Base-by-base conservation (phyloP, 371 early-diverging fungal genomes). In the Funneliformis caledonium region DNA sequence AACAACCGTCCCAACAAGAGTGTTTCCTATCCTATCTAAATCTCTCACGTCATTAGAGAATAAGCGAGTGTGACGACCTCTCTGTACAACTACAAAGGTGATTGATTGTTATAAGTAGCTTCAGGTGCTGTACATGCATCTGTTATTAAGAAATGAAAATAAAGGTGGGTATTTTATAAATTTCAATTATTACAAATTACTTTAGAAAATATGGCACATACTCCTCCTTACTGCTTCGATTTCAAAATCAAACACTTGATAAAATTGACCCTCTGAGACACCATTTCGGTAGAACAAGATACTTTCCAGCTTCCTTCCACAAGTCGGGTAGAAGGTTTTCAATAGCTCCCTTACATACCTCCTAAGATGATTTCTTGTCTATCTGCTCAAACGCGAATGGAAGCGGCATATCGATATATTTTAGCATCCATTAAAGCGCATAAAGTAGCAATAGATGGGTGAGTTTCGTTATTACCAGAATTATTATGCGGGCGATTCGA, bases 31-130 rank as follows among this genome's bases (percentile, higher is more conserved):
- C 48, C 85, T 78, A 80, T 90, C 91, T 31, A 86, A 83, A 43
- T 93, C 90, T 65, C 90, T 88, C 59, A 85, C 86, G 11, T 90
- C 87, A 37, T 92, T 89, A 1, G 96, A 94, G 90, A 96, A 95
- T 88, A 99, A 98, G n/a, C 97, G 43, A 85, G 94, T 91, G 76
- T 95, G 94, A 82, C 97, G 97, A n/a, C 97, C 90, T 87, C 97
- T 97, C 81, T 96, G 94, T 0, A 94, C 96, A 0, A 94, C 90
- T 22, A 97, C 85, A 83, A 91, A 97, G 5, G 95, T 96, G 45
- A 97, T 83, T 50, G 88, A 83, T 1, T 96, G 97, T 9, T 83
- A 84, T 96, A 96, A n/a, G 78, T 84, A 10, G 82, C 72, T 31
- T 93, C 90, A 2, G 96, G 69, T 0, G 80, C 80, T 5, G 82